Conservation (phyloP, 139 green algal species). For the Coccomyxa sp. region DNA sequence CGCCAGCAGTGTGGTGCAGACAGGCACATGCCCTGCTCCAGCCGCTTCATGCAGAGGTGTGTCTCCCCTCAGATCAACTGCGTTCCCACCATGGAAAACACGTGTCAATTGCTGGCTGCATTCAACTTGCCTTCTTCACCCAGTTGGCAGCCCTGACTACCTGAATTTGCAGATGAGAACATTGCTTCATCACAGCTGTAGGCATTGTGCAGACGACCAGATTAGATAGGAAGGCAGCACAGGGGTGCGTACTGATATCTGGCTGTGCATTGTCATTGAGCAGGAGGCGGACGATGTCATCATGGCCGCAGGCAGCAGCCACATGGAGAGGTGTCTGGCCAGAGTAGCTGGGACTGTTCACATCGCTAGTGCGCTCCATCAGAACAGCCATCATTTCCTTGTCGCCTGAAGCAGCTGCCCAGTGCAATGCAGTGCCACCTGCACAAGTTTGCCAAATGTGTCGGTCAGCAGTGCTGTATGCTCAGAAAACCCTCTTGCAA, state of each 20-base stretch:
- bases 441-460: background rate
- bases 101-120: background rate
- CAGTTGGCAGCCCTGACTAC: too few relatives aligned
- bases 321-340: background rate
- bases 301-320: background rate
- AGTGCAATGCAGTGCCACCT: slow-evolving; percentile 1
- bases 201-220: too few relatives aligned
- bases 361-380: background rate
- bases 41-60: slow-evolving; percentile 2
- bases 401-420: background rate
- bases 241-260: background rate
- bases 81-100: background rate
- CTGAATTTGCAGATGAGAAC: too few relatives aligned
- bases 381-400: background rate
- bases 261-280: background rate
- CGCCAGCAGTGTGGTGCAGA: background rate
- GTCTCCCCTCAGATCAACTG: background rate
- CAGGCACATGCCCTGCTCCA: background rate
- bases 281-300: background rate
- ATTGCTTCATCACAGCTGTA: too few relatives aligned
- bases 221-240: too few relatives aligned
- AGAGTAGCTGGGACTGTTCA: background rate
- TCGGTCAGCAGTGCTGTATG: background rate
- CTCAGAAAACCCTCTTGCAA: background rate
- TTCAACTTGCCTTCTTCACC: too few relatives aligned